Evolutionary conservation across 768 basidiomycete genomes (phyloP).

Genomic region (Lactifluus hygrophoroides): DNA sequence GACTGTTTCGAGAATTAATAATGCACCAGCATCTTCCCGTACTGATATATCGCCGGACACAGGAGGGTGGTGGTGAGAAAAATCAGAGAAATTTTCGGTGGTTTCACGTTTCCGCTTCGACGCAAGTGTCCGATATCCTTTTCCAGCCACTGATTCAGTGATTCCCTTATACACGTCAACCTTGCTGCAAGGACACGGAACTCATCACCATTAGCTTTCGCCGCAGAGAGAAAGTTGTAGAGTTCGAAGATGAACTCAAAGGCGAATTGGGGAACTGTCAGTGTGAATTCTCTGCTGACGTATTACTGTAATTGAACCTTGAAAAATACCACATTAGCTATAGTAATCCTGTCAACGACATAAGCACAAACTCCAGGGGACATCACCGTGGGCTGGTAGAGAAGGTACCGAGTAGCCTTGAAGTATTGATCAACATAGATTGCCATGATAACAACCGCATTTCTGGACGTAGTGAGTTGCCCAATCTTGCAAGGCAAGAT

Average conservation of each 20-base stretch:
- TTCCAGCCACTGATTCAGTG: too few relatives aligned
- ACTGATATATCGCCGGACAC: too few relatives aligned
- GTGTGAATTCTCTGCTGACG: background rate
- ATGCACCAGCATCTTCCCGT: too few relatives aligned
- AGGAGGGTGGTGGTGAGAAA: too few relatives aligned
- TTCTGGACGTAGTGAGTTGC: too few relatives aligned
- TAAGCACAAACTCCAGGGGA: background rate
- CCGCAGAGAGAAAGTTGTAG: background rate
- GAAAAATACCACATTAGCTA: background rate
- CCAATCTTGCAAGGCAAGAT: too few relatives aligned
- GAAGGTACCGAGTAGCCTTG: background rate
- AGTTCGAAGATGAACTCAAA: background rate
- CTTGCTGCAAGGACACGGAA: background rate
- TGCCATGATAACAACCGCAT: background rate
- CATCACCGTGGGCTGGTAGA: background rate
- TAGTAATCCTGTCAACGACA: background rate
- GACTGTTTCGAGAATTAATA: too few relatives aligned
- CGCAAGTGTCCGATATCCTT: too few relatives aligned
- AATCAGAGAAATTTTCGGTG: too few relatives aligned
- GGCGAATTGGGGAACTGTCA: background rate
- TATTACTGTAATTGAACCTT: too few relatives aligned
- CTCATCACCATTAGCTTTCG: background rate
- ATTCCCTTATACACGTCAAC: too few relatives aligned
- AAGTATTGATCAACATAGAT: background rate
- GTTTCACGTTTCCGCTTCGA: too few relatives aligned